Conservation (phyloP, 2,329 filamentous ascomycete species). For the Ophiocordyceps sinensis region DNA sequence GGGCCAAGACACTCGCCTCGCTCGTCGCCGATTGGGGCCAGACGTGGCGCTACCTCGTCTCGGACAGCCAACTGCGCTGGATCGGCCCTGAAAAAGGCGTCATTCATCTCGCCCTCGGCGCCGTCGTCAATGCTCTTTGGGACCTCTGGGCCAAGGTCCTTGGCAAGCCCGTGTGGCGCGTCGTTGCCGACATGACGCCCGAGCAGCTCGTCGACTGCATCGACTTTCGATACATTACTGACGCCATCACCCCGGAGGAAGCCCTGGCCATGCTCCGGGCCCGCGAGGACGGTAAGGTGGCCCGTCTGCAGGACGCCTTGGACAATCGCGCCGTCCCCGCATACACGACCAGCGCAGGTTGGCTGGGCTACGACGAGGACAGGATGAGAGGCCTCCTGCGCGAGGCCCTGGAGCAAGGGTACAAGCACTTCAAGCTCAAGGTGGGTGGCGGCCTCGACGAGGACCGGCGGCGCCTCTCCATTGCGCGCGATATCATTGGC, state of each 20-base stretch:
- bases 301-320: conserved; percentile 60
- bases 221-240: conserved; percentile 89
- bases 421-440: conserved; percentile 83
- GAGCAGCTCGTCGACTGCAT: conserved; percentile 80
- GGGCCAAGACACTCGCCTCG: conserved; percentile 59
- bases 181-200: conserved; percentile 80
- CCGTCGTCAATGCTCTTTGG: conserved; percentile 85
- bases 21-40: conserved; percentile 71
- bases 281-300: conserved; percentile 51
- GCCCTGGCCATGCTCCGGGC: conserved; percentile 57
- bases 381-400: conserved; percentile 66
- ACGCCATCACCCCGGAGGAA: conserved; percentile 79
- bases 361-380: conserved; percentile 81
- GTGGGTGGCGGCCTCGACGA: conserved; percentile 61
- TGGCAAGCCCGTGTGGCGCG: conserved; percentile 77
- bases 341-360: conserved; percentile 82
- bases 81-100: conserved; percentile 91
- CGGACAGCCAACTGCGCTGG: conserved; percentile 82
- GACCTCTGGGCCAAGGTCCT: conserved; percentile 88
- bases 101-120: conserved; percentile 79
- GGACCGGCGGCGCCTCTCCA: conserved; percentile 54
- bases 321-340: conserved; percentile 65
- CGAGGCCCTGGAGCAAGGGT: conserved; percentile 64
- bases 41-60: conserved; percentile 86
- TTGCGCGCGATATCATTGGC: conserved; percentile 67